Conservation (phyloP, 2,329 filamentous ascomycete species). For the Phaeosphaeria sp. region DNA sequence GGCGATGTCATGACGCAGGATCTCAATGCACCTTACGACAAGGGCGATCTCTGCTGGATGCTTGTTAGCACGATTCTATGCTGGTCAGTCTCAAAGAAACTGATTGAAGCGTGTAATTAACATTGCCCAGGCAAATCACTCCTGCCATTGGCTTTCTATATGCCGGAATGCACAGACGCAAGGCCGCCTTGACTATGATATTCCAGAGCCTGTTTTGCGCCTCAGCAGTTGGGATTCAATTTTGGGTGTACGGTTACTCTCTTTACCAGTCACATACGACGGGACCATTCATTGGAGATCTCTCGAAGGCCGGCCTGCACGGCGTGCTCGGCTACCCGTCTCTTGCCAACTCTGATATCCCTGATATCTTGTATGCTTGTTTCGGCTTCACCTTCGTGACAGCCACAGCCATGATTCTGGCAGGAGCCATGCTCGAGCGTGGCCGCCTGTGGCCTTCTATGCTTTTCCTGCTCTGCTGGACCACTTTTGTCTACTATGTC, state of each 20-base stretch:
- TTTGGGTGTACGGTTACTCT: slow-evolving; percentile 57
- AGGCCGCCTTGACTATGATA: slow-evolving; percentile 53
- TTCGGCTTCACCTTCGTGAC: slow-evolving; percentile 47
- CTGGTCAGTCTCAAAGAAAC: slow-evolving; percentile 24
- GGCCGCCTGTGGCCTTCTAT: slow-evolving; percentile 39
- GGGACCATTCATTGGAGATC: slow-evolving; percentile 35
- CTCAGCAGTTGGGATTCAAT: slow-evolving; percentile 55
- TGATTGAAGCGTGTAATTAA: slow-evolving; percentile 3
- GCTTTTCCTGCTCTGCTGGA: slow-evolving; percentile 46
- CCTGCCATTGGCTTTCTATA: slow-evolving; percentile 45
- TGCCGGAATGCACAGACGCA: slow-evolving; percentile 42
- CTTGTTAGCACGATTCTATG: slow-evolving; percentile 41
- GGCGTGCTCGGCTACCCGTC: slow-evolving; percentile 39
- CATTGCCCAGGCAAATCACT: slow-evolving; percentile 36
- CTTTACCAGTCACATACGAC: slow-evolving; percentile 49
- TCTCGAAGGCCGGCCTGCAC: slow-evolving; percentile 41
- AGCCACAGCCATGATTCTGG: slow-evolving; percentile 41
- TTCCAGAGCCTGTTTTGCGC: slow-evolving; percentile 58
- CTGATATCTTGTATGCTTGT: slow-evolving; percentile 42
- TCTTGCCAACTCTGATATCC: slow-evolving; percentile 42
- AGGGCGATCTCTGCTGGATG: slow-evolving; percentile 56
- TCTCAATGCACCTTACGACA: slow-evolving; percentile 55
- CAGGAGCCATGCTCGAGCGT: slow-evolving; percentile 44
- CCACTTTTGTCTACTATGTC: slow-evolving; percentile 46
- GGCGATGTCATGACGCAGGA: slow-evolving; percentile 55